These are phyloP conservation scores for Pythium insidiosum DNA, from an alignment of 352 stramenopile genomes.

Conservation along the genomic window DNA sequence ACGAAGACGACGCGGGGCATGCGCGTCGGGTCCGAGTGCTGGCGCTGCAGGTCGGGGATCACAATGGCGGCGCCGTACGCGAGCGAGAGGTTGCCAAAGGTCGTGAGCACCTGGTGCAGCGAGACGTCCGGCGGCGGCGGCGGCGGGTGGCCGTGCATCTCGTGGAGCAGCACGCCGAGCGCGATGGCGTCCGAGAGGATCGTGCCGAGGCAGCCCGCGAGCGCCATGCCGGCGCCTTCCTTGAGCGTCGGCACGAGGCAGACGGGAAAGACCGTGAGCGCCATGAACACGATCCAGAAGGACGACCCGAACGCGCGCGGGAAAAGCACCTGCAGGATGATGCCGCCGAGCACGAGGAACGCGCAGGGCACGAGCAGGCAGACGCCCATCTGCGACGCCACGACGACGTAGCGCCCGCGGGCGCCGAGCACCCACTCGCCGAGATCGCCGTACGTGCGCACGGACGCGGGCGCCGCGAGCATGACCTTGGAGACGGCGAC, in stretches of 20 bases:
- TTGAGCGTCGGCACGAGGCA: slow-evolving; percentile 27
- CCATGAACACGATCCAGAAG: slow-evolving; percentile 28
- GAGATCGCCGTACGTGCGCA: slow-evolving; percentile 27
- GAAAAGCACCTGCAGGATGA: too few relatives aligned
- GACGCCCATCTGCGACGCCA: slow-evolving; percentile 15
- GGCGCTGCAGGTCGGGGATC: slow-evolving; percentile 23
- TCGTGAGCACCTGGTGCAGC: slow-evolving; percentile 20
- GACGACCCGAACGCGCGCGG: slow-evolving; percentile 7
- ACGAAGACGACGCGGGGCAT: slow-evolving; percentile 27
- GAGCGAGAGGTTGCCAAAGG: slow-evolving; percentile 34
- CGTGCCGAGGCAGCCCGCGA: too few relatives aligned
- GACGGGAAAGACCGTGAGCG: slow-evolving; percentile 15
- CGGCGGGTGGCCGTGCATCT: slow-evolving; percentile 10
- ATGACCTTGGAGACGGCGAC: slow-evolving; percentile 22
- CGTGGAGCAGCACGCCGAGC: too few relatives aligned
- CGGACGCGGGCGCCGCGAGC: slow-evolving; percentile 16
- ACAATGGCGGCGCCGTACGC: slow-evolving; percentile 32
- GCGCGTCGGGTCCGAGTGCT: slow-evolving; percentile 22
- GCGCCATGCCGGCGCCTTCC: too few relatives aligned
- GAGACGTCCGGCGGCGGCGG: slow-evolving; percentile 12
- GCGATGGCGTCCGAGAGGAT: too few relatives aligned
- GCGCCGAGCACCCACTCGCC: slow-evolving; percentile 25
- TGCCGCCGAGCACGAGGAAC: too few relatives aligned
- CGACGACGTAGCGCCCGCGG: slow-evolving; percentile 15
- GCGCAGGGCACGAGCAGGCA: slow-evolving; percentile 18